A percentile compares a stretch with the other conserved stretches of the same genome.
These are phyloP conservation scores for Lichenothelia convexa DNA, from an alignment of 495 filamentous ascomycete species.

Conservation along the genomic window DNA sequence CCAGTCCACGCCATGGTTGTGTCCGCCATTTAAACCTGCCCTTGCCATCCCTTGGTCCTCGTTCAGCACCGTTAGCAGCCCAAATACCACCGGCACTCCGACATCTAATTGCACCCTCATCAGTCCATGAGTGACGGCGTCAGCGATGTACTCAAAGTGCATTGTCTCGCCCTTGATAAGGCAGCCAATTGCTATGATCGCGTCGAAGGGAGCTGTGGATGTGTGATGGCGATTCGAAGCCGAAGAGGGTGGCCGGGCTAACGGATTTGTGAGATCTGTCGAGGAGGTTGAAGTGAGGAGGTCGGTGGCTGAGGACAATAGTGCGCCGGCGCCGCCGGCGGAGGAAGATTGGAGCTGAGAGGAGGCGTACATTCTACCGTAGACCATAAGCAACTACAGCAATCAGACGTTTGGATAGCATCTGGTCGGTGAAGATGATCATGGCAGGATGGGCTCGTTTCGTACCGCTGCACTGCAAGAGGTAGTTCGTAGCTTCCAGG, in stretches of 20 bases:
- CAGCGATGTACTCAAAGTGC: constrained; percentile 98
- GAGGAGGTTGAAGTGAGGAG: constrained; percentile 50
- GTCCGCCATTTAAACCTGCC: constrained; percentile 46
- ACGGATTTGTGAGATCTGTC: constrained; percentile 32
- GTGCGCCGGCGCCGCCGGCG: constrained; percentile 32
- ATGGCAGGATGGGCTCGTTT: not conserved
- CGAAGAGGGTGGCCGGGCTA: constrained; percentile 5
- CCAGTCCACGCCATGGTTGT: constrained; percentile 26
- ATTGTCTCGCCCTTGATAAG: constrained; percentile 96
- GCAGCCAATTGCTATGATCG: constrained; percentile 85
- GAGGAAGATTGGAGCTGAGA: constrained; percentile 63
- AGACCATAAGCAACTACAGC: not conserved
- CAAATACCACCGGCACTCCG: constrained; percentile 79
- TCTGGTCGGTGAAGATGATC: not conserved
- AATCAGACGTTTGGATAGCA: not conserved
- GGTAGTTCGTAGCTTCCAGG: constrained; percentile 91
- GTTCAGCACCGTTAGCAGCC: constrained; percentile 70
- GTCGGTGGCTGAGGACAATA: constrained; percentile 52
- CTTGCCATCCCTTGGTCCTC: constrained; percentile 76
- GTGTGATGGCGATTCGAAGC: constrained; percentile 11
- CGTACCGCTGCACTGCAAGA: constrained; percentile 64
- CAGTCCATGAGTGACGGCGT: constrained; percentile 70
- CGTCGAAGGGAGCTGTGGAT: constrained; percentile 55
- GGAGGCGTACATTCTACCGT: constrained; percentile 63
- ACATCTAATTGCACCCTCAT: constrained; percentile 88